phyloP scores from a whole-genome alignment of 2,329 filamentous ascomycete species.

The Tolypocladium ophioglossoides region DNA sequence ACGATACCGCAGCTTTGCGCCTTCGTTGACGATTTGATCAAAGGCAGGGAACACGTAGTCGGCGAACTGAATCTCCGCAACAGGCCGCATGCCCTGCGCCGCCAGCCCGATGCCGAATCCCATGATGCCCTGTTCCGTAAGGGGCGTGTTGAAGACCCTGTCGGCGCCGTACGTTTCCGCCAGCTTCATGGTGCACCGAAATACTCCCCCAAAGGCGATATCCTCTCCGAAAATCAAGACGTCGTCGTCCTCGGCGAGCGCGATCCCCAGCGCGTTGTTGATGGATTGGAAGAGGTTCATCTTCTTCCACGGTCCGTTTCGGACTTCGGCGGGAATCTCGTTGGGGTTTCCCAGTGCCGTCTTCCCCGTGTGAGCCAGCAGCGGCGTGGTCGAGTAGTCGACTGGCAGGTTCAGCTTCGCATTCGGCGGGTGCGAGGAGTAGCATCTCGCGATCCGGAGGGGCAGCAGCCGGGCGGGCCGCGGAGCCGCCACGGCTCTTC shows the following conservation, averaged over 20 bases:
- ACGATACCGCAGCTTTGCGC: conserved; percentile 76
- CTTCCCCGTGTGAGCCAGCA: conserved; percentile 72
- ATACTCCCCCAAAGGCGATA: conserved; percentile 93
- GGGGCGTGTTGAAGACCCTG: conserved; percentile 90
- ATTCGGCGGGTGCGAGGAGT: conserved; percentile 48
- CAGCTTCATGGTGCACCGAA: conserved; percentile 86
- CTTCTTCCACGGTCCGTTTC: conserved; percentile 64
- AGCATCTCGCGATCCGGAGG: conserved; percentile 20
- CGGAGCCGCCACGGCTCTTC: conserved; percentile 14
- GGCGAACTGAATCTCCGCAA: conserved; percentile 93
- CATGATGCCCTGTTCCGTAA: conserved; percentile 89
- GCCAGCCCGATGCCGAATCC: conserved; percentile 89
- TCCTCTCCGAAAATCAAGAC: conserved; percentile 94
- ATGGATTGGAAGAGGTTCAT: conserved; percentile 93
- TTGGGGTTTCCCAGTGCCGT: conserved; percentile 53
- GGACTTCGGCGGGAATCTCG: conserved; percentile 58
- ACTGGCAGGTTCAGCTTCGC: conserved; percentile 72
- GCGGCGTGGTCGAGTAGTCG: conserved; percentile 73
- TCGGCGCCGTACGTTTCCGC: conserved; percentile 78
- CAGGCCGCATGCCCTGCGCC: conserved; percentile 81
- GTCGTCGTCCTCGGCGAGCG: conserved; percentile 71
- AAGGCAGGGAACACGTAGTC: conserved; percentile 92
- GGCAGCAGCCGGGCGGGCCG: conserved; percentile 6
- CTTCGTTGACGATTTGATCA: conserved; percentile 90
- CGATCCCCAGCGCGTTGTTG: conserved; percentile 78